Conservation (phyloP, 2,329 filamentous ascomycete genomes). For the Lasiodiplodia citricola region DNA sequence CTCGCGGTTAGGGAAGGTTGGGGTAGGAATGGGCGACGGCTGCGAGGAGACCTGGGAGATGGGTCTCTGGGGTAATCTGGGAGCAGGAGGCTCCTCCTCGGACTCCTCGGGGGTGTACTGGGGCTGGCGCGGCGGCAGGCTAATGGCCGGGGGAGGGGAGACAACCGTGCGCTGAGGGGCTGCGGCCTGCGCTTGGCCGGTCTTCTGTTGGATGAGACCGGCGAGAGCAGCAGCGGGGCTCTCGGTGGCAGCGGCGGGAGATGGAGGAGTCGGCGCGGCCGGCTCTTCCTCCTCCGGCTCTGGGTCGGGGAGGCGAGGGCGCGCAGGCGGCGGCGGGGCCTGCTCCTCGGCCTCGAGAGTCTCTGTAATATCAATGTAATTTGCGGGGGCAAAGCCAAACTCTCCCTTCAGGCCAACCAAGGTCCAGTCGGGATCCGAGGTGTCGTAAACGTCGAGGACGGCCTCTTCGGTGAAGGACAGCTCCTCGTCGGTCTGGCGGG, state of each 20-base stretch:
- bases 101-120: constrained; percentile 70
- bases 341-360: constrained; percentile 56
- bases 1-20: constrained; percentile 38
- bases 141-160: constrained; percentile 55
- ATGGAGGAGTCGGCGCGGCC: constrained; percentile 48
- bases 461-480: constrained; percentile 93
- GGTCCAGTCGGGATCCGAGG: constrained; percentile 94
- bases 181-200: constrained; percentile 68
- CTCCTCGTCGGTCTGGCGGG: constrained; percentile 95
- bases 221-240: constrained; percentile 66
- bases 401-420: constrained; percentile 83
- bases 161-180: constrained; percentile 25
- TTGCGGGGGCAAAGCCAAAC: constrained; percentile 92
- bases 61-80: constrained; percentile 66
- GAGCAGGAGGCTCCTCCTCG: constrained; percentile 67
- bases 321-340: constrained; percentile 46
- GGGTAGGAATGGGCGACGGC: constrained; percentile 47
- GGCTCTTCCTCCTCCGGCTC: constrained; percentile 49
- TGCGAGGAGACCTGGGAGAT: constrained; percentile 61
- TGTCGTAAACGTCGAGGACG: constrained; percentile 82
- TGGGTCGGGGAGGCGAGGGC: constrained; percentile 47
- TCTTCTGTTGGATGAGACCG: constrained; percentile 60
- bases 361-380: constrained; percentile 80
- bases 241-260: constrained; percentile 50
- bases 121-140: constrained; percentile 55